phyloP scores from a whole-genome alignment of 2,329 filamentous ascomycete species.

The Dothistroma pini region DNA sequence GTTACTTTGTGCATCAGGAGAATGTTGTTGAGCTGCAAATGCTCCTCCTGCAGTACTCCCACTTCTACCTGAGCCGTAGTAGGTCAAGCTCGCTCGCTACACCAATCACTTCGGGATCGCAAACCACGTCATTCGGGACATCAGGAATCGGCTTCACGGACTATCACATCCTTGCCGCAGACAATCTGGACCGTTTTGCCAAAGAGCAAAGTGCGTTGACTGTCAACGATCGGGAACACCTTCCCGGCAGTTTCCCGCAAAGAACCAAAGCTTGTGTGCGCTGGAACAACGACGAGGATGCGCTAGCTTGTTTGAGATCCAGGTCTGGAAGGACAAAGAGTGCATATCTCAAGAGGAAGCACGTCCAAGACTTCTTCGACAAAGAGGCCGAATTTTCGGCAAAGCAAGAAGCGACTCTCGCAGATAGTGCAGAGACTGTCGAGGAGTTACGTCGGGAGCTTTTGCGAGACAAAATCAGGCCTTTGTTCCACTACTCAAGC shows the following conservation, averaged over 20 bases:
- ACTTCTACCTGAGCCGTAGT: conserved; percentile 36
- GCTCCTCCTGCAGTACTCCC: conserved; percentile 49
- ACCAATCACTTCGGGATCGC: conserved; percentile 22
- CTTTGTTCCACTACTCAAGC: conserved; percentile 46
- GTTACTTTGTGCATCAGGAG: conserved; percentile 54
- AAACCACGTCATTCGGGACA: conserved; percentile 19
- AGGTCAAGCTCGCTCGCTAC: conserved; percentile 26
- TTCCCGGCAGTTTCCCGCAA: conserved; percentile 29
- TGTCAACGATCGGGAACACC: conserved; percentile 38
- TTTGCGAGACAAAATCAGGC: conserved; percentile 43
- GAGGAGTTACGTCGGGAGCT: conserved; percentile 42
- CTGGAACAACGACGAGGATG: conserved; percentile 32
- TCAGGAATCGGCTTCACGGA: conserved; percentile 34
- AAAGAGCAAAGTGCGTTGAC: conserved; percentile 45
- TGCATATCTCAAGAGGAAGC: conserved; percentile 42
- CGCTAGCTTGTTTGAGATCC: conserved; percentile 25
- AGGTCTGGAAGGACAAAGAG: conserved; percentile 22
- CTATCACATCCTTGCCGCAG: conserved; percentile 44
- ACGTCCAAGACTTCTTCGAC: conserved; percentile 41
- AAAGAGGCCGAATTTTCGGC: conserved; percentile 24
- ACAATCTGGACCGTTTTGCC: conserved; percentile 47
- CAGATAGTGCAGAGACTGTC: conserved; percentile 24
- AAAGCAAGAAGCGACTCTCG: conserved; percentile 21
- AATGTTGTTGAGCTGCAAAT: conserved; percentile 54
- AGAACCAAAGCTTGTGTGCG: conserved; percentile 27